Conservation (phyloP, 2,329 filamentous ascomycete genomes). For the Colletotrichum acutatum region DNA sequence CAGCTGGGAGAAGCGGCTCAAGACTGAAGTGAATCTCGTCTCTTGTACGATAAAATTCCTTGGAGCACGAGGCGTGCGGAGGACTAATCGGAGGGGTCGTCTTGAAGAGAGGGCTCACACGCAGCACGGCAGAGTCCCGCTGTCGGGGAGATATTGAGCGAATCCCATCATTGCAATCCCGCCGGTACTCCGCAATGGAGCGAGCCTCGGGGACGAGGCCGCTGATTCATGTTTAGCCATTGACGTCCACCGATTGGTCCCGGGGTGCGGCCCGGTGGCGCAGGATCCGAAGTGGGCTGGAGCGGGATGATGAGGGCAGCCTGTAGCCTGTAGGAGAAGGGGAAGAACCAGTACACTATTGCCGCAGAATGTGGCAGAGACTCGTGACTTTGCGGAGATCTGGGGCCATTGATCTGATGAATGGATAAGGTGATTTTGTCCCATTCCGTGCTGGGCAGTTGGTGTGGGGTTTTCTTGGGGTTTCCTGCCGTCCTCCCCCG, state of each 20-base stretch:
- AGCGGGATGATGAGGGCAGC: neutral
- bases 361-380: neutral
- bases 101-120: conserved; percentile 5
- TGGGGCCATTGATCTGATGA: conserved; percentile 3
- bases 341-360: neutral
- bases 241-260: conserved; percentile 21
- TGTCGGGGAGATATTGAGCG: conserved; percentile 14
- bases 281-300: conserved; percentile 18
- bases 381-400: conserved; percentile 25
- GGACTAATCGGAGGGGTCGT: conserved; percentile 3
- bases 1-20: neutral
- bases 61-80: conserved; percentile 6
- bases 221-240: conserved; percentile 33
- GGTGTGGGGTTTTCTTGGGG: conserved; percentile 25
- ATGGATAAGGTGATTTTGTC: neutral
- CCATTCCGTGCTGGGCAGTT: neutral
- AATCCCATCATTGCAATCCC: conserved; percentile 29
- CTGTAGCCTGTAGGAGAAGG: neutral
- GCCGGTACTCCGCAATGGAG: conserved; percentile 27
- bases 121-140: conserved; percentile 21
- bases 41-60: conserved; percentile 28
- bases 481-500: neutral
- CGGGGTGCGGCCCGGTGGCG: conserved; percentile 16
- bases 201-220: conserved; percentile 29
- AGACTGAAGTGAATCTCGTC: conserved; percentile 29